Percentiles rank a stretch among this genome's conserved stretches.
Conservation (phyloP, 108 stramenopile species). For the Aurantiochytrium sp. region DNA sequence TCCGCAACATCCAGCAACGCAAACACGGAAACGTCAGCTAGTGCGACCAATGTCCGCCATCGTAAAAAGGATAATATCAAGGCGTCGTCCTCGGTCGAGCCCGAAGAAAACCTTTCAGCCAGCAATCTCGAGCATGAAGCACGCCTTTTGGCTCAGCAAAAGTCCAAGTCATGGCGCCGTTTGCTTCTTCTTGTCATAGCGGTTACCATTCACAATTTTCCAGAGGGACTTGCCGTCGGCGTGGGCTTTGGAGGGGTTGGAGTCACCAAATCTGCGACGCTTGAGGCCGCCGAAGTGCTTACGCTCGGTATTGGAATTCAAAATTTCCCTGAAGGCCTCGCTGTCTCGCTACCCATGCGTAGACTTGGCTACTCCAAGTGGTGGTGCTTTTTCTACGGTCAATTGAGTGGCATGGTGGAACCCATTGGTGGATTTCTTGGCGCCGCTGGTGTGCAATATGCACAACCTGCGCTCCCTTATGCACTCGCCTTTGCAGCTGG, state of each 20-base stretch:
- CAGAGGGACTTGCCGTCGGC: conserved; percentile 20
- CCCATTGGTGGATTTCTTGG: conserved; percentile 19
- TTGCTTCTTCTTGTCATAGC: background rate
- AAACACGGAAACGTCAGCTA: background rate
- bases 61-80: background rate
- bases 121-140: no score
- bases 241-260: conserved; percentile 16
- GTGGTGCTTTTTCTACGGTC: conserved; percentile 14
- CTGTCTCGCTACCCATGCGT: conserved; percentile 13
- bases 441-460: background rate
- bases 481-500: conserved; percentile 26
- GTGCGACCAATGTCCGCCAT: background rate
- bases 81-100: no score
- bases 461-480: conserved; percentile 8
- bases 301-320: conserved; percentile 25
- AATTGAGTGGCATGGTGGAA: conserved; percentile 17
- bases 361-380: background rate
- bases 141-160: background rate
- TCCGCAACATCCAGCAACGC: background rate
- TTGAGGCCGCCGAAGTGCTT: background rate
- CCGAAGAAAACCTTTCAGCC: no score
- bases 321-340: conserved; percentile 24
- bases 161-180: background rate
- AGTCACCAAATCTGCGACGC: background rate
- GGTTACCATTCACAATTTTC: conserved; percentile 20